Evolutionary conservation across 2,329 filamentous ascomycete genomes (phyloP), one percentile per base, ranked within the genome.

Genomic region (Chaetomium globosum): DNA sequence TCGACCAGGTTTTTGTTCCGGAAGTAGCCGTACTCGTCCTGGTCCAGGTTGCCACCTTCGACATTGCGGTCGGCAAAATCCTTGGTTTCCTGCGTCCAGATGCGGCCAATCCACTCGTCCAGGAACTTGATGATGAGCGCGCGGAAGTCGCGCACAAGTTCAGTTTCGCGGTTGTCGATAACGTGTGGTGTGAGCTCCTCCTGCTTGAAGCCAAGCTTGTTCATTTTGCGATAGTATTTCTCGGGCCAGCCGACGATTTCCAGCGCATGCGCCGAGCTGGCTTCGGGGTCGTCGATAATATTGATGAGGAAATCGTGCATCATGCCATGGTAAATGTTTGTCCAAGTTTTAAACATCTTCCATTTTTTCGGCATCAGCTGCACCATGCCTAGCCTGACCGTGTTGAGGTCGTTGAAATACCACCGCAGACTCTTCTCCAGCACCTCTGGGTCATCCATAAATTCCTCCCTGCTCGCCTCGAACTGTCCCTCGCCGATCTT

Each of bases 361-460:
- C 95, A 99, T 77, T 95, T 96, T 79, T 91, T 94, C 9, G 96
- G 95, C 87, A 97, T 93, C 61, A 99, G 83, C 31, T 87, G 86
- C 66, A 90, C 87, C 91, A 99, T 96, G 74, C 95, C 94, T 68
- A 96, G 85, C 77, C 94, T 93, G 74, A 97, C 94, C 3, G 92
- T 93, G 77, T 96, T 96, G 46, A 99, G 85, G 76, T 99, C 94
- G 79, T 98, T 97, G 81, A 98, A 99, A 78, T 88, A 99, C 95
- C 95, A 99, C 74, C 91, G 91, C 78, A 97, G 87, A 70, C 86
- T 88, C 81, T 97, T 97, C 69, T 96, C 91, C 55, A 99, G 82
- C 72, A 86, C 87, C 58, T 89, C 85, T 0, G 95, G 91, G 74
- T 98, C 92, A 46, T 89, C 90, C 61, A 94, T 79, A 76, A 99